A percentile compares a stretch with the other conserved stretches of the same genome.
phyloP scores from a whole-genome alignment of 495 filamentous ascomycete genomes.

The Gamarada debralockiae region DNA sequence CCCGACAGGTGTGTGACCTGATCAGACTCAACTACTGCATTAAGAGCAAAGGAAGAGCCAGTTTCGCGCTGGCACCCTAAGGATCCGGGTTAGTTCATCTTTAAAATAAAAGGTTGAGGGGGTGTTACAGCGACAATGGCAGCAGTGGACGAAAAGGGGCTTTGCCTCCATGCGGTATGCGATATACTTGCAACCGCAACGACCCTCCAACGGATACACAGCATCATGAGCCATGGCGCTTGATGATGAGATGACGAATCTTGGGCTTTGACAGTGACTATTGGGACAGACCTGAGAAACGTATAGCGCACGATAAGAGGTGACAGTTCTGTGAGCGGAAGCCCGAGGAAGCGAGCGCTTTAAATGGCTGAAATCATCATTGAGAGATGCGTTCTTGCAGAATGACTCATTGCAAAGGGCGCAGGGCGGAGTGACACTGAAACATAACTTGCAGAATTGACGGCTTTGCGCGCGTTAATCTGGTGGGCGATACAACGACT shows the following conservation, averaged over 20 bases:
- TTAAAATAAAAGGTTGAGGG: neutral
- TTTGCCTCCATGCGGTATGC: conserved; percentile 1
- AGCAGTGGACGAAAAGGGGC: conserved; percentile 1
- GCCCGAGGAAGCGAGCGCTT: neutral
- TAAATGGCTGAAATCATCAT: too few species aligned
- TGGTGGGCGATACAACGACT: too few species aligned
- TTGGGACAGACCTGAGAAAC: too few species aligned
- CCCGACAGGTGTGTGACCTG: neutral
- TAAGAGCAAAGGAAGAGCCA: conserved; percentile 3
- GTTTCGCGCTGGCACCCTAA: conserved; percentile 4
- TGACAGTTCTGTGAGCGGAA: neutral
- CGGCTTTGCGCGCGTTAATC: too few species aligned
- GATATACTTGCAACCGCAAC: neutral
- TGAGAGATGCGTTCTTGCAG: too few species aligned
- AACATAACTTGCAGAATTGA: too few species aligned
- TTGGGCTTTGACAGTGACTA: neutral
- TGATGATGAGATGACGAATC: neutral
- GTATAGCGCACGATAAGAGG: too few species aligned
- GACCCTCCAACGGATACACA: neutral
- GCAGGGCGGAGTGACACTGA: too few species aligned
- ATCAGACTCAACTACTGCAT: neutral
- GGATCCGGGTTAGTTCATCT: neutral
- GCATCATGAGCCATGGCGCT: neutral
- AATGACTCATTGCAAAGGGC: neutral
- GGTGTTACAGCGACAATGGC: neutral